Evolutionary conservation across 352 stramenopile species (phyloP), one percentile per base, ranked within the genome.

Genomic region (Globisporangium paddicum): DNA sequence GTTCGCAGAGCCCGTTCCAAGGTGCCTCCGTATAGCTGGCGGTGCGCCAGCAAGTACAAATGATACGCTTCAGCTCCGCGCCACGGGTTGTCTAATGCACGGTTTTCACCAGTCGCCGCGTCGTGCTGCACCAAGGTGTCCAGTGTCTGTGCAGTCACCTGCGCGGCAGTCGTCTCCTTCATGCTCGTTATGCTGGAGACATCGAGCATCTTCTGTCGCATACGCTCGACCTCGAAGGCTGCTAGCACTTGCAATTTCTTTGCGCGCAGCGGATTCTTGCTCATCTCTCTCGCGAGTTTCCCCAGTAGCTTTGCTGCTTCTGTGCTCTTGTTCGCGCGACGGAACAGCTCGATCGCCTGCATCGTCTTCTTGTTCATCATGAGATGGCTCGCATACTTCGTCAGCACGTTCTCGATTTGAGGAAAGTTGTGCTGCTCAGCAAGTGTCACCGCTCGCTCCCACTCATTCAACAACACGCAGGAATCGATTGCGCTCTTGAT

Each of bases 221-320:
- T 94, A 3, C 90, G 79, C 62, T 98, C 94, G 34, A 98, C 91
- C 61, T 98, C 91, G 25, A 98, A 85, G 14, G 91, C 94, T n/a
- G 93, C 90, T 9, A 98, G 64, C 0, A 98, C 91, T 44, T 97
- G 87, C 5, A 98, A 68, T 51, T 98, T 98, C 75, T 98, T 98
- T 34, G 90, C 91, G 5, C 85, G 76, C 19, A 97, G 58, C 2
- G 91, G 93, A 58, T 97, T 90, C 37, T 78, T 73, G 13, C 67
- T 79, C 50, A 92, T 84, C 23, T 95, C 81, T 45, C 84, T 87
- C 2, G 90, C 92, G 0, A 98, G 72, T 32, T 88, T 94, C 3
- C 77, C 86, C 3, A 98, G 73, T 40, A 98, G 63, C 54, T 93
- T 96, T 18, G 92, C 94, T 16, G 93, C 90, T 25, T 98, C 92